phyloP scores from a whole-genome alignment of 768 basidiomycete species.

The Tylopilus sp. region DNA sequence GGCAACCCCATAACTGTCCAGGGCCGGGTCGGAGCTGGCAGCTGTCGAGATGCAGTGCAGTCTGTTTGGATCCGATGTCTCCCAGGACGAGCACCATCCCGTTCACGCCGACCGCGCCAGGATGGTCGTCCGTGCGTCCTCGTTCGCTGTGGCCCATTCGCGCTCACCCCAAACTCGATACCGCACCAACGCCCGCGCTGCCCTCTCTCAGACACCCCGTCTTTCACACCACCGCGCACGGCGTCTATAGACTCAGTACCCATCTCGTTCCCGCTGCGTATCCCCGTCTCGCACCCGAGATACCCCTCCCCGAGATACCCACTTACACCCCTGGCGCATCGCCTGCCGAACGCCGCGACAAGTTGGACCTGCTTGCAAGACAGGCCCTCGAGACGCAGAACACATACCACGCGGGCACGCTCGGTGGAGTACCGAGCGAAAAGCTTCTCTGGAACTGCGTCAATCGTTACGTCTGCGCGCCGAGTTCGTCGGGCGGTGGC shows the following conservation, averaged over 20 bases:
- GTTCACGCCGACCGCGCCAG: constrained; percentile 13
- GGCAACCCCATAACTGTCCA: neutral
- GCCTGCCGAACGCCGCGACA: constrained; percentile 8
- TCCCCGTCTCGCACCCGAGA: constrained; percentile 22
- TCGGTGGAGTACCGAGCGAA: constrained; percentile 16
- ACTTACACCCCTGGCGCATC: neutral
- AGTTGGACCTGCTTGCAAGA: constrained; percentile 10
- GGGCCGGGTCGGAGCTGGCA: no score
- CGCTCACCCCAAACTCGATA: constrained; percentile 11
- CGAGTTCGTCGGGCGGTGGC: neutral
- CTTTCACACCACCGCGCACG: constrained; percentile 18
- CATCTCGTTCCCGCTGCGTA: constrained; percentile 30
- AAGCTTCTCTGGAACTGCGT: constrained; percentile 63
- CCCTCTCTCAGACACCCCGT: constrained; percentile 16
- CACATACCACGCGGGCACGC: constrained; percentile 11
- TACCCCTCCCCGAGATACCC: constrained; percentile 23
- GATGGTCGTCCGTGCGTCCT: constrained; percentile 21
- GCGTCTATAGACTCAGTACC: constrained; percentile 24
- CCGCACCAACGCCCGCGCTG: constrained; percentile 10
- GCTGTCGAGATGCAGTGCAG: no score
- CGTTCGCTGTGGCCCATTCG: constrained; percentile 18
- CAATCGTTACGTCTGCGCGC: constrained; percentile 57
- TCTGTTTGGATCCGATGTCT: neutral
- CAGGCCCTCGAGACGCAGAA: constrained; percentile 19
- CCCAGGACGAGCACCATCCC: constrained; percentile 13